Conservation (phyloP, 345 rosid genomes). For the Noccaea caerulescens region DNA sequence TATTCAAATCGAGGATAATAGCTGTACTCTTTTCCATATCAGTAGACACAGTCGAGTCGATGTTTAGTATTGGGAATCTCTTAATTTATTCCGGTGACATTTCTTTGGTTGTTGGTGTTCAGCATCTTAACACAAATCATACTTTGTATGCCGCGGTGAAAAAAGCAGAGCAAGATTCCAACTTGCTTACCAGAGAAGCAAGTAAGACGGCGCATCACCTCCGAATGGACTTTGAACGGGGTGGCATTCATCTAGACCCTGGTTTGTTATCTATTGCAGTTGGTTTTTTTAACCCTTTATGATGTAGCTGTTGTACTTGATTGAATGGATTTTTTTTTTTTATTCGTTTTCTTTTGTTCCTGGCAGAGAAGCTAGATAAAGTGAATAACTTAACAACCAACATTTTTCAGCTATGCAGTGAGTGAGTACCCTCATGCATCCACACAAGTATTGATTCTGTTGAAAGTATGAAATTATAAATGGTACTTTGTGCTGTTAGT, state of each 20-base stretch:
- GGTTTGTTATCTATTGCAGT: conserved; percentile 49
- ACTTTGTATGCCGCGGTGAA: conserved; percentile 79
- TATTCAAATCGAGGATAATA: no score
- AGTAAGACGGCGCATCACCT: conserved; percentile 76
- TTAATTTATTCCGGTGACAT: neutral
- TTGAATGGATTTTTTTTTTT: conserved; percentile 8
- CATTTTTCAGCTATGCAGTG: conserved; percentile 65
- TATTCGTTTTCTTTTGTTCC: conserved; percentile 6
- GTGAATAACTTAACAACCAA: conserved; percentile 73
- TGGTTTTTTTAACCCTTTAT: conserved; percentile 16
- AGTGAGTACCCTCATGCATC: conserved; percentile 57
- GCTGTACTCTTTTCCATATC: no score
- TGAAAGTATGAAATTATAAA: neutral
- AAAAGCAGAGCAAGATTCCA: conserved; percentile 73
- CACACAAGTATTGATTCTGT: neutral
- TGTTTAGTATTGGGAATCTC: neutral
- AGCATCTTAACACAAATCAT: conserved; percentile 87
- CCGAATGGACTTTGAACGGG: conserved; percentile 82
- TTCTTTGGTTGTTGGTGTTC: conserved; percentile 24
- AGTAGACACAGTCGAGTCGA: no score
- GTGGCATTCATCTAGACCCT: conserved; percentile 86
- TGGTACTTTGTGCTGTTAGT: conserved; percentile 3
- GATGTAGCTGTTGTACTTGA: conserved; percentile 16
- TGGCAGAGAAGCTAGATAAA: conserved; percentile 77
- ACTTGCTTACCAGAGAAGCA: conserved; percentile 76